phyloP scores from a whole-genome alignment of 768 basidiomycete genomes.

The Lentinus brumalis region DNA sequence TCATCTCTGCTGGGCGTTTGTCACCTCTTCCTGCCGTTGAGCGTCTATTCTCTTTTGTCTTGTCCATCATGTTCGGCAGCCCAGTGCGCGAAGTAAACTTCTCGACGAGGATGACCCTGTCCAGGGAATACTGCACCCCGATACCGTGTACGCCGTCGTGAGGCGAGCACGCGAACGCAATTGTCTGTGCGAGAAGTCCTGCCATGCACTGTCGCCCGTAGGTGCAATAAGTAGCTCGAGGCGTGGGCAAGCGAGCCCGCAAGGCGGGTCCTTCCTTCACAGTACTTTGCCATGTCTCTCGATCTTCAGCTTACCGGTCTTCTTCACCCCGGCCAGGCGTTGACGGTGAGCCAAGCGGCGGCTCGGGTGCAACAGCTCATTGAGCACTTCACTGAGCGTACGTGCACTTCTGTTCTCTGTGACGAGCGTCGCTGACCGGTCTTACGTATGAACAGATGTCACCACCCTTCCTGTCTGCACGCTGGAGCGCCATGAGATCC shows the following conservation, averaged over 20 bases:
- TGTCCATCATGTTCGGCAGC: background rate
- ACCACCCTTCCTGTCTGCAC: background rate
- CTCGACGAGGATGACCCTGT: background rate
- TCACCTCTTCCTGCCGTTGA: background rate
- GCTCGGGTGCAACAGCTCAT: conserved; percentile 6
- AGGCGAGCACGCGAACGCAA: conserved; percentile 9
- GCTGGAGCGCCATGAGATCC: background rate
- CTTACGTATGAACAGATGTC: background rate
- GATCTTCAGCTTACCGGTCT: background rate
- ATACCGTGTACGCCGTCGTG: background rate
- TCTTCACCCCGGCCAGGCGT: conserved; percentile 11
- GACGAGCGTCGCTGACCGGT: too few species aligned
- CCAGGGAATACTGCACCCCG: background rate
- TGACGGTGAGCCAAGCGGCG: conserved; percentile 12
- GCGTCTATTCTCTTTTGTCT: conserved; percentile 3
- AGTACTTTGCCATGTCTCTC: conserved; percentile 1
- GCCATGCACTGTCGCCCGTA: background rate
- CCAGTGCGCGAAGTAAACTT: background rate
- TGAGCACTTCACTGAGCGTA: background rate
- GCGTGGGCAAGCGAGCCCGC: background rate
- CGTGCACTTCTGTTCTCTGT: background rate
- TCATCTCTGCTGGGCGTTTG: background rate
- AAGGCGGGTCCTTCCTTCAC: conserved; percentile 19
- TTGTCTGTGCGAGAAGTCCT: conserved; percentile 9
- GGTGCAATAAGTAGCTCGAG: conserved; percentile 9